Evolutionary conservation across 1,139 yeast species (phyloP), one percentile per base, ranked within the genome.

Genomic region (Hanseniaspora uvarum): DNA sequence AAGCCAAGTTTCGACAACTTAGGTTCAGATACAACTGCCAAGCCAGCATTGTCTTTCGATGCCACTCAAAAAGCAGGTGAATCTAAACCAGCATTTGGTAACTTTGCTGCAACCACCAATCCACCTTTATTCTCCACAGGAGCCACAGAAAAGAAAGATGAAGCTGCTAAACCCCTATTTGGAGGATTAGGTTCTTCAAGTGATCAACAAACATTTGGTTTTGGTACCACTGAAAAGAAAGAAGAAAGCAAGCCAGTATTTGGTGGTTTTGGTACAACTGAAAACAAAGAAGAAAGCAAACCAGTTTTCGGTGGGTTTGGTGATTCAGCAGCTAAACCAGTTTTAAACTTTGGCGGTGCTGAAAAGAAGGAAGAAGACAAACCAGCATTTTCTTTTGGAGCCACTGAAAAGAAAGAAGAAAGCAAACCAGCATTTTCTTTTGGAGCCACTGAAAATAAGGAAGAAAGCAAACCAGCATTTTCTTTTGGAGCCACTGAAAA

Each of bases 1-100:
- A 62, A 56, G 51, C 60, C 48, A 64, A 63, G 24, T 33, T 63
- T 65, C 52, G 61, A 64, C 4, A 37, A 37, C 10, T 66, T 66
- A 55, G 70, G 71, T 33, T 60, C 65, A 16, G 64, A 68, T 38
- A 58, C 67, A n/a, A 59, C 60, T 58, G n/a, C 65, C 61, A 60
- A 59, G 38, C 67, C 67, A 16, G 63, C 63, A 2, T 62, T 63
- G 52, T 59, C 72, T 23, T 64, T 66, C 37, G 58, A 64, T 10
- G 50, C 56, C 12, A 56, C 55, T 4, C 33, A 60, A 34, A 52
- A 58, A 34, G 55, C 58, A 18, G 56, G 47, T 46, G 54, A 51
- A 45, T 52, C 61, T 16, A 62, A 61, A 30, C 61, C 67, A 39
- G 56, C 63, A 14, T 58, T 60, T 54, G 56, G 14, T 11, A 11